These are phyloP conservation scores for Conringia planisiliqua DNA, from an alignment of 345 rosid species.

Conservation along the genomic window DNA sequence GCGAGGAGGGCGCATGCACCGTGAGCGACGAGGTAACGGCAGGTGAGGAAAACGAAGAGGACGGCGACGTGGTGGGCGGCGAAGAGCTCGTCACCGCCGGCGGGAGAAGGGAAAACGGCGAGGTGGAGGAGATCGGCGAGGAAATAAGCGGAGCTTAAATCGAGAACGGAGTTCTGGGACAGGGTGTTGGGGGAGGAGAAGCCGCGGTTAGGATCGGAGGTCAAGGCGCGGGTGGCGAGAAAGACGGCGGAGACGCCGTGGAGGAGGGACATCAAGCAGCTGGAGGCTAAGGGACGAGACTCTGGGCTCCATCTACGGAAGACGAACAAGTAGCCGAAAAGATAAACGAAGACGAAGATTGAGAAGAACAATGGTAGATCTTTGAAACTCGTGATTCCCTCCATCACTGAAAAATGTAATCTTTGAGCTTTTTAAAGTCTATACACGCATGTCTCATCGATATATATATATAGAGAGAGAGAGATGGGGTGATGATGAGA, in stretches of 20 bases:
- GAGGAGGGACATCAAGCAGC: conserved; percentile 29
- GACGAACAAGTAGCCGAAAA: conserved; percentile 9
- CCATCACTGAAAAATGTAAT: background rate
- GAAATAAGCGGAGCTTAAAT: conserved; percentile 77
- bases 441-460: background rate
- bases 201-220: conserved; percentile 6
- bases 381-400: background rate
- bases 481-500: background rate
- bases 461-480: background rate
- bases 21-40: conserved; percentile 60
- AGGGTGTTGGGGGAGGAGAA: conserved; percentile 39
- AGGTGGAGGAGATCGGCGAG: conserved; percentile 69
- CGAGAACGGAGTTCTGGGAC: conserved; percentile 55
- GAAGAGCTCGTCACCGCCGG: conserved; percentile 73
- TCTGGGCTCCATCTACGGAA: conserved; percentile 24
- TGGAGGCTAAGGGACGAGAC: conserved; percentile 37
- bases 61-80: conserved; percentile 83
- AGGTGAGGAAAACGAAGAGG: conserved; percentile 78
- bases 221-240: conserved; percentile 8
- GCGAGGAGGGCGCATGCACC: conserved; percentile 68
- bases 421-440: background rate
- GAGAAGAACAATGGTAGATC: conserved; percentile 28
- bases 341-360: conserved; percentile 24
- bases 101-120: conserved; percentile 54
- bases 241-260: conserved; percentile 25